Percentiles rank a stretch among this genome's conserved stretches.
Conservation (phyloP, 2,329 filamentous ascomycete genomes). For the Colletotrichum abscissum region DNA sequence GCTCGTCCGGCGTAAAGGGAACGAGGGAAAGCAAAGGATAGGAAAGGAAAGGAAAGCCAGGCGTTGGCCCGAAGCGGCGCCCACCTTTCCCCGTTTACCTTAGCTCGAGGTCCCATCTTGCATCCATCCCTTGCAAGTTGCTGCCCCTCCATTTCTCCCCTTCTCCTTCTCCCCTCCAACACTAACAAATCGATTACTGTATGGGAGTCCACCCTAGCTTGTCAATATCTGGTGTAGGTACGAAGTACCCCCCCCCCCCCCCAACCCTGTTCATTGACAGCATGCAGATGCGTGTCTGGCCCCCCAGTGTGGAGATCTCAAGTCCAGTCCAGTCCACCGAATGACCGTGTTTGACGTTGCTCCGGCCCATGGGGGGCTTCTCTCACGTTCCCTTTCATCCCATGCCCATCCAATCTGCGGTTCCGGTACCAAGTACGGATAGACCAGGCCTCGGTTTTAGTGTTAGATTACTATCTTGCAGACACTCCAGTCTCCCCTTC, state of each 20-base stretch:
- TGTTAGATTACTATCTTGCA: too few relatives aligned
- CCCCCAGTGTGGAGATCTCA: constrained; percentile 11
- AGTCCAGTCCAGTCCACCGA: constrained; percentile 4
- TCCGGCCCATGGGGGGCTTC: constrained; percentile 9
- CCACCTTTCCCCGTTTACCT: not conserved
- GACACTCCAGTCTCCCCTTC: not conserved
- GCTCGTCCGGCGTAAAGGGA: not conserved
- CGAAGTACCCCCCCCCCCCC: too few relatives aligned
- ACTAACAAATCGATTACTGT: not conserved
- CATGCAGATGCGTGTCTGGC: constrained; percentile 20
- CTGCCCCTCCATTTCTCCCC: not conserved
- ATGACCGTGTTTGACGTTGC: constrained; percentile 17
- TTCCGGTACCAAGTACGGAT: not conserved
- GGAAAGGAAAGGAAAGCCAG: constrained; percentile 2
- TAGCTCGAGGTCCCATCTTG: not conserved
- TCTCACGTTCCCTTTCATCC: not conserved
- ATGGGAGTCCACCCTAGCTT: too few relatives aligned
- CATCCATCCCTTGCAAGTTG: constrained; percentile 15
- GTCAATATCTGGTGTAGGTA: too few relatives aligned
- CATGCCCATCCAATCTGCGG: not conserved
- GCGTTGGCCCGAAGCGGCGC: constrained; percentile 29
- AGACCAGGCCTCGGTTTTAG: constrained; percentile 13
- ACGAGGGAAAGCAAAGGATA: not conserved
- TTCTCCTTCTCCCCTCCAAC: not conserved
- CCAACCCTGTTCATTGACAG: not conserved